Evolutionary conservation across 495 filamentous ascomycete species (phyloP).

Genomic region (Xylaria palmicola): DNA sequence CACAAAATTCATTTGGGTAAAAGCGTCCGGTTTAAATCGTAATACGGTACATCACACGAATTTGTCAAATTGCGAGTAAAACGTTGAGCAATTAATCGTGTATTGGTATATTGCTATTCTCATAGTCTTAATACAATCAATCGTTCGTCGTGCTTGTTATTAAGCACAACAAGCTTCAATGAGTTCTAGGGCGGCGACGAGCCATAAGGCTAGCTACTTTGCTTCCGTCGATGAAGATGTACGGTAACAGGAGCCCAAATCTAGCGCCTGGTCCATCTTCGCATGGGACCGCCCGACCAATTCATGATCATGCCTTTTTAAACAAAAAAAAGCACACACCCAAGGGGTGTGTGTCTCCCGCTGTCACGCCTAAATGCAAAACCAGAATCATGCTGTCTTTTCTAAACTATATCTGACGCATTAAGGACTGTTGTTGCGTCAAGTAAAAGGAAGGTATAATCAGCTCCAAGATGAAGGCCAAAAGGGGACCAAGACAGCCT

Average conservation of each 20-base stretch:
- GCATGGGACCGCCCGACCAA: not conserved
- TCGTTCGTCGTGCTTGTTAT: not conserved
- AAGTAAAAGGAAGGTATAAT: not conserved
- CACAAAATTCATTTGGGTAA: too few relatives aligned
- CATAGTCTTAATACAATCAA: not conserved
- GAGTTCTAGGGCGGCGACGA: not conserved
- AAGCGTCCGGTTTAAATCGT: too few relatives aligned
- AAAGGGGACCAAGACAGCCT: not conserved
- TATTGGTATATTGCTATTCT: slow-evolving; percentile 5
- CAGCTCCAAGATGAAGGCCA: not conserved
- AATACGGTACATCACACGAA: not conserved
- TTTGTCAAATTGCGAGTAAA: not conserved
- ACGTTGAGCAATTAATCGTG: slow-evolving; percentile 10
- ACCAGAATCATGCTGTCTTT: not conserved
- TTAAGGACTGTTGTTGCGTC: not conserved
- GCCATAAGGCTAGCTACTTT: not conserved
- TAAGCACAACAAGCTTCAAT: not conserved
- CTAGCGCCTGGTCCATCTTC: not conserved
- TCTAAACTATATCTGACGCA: not conserved
- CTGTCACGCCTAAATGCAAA: not conserved
- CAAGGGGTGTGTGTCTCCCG: too few relatives aligned
- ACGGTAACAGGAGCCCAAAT: not conserved
- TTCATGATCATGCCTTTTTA: not conserved
- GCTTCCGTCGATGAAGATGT: not conserved
- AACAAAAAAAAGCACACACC: too few relatives aligned